These are phyloP conservation scores for Ophiostoma pallidulum DNA, from an alignment of 2,329 filamentous ascomycete species.

Conservation along the genomic window DNA sequence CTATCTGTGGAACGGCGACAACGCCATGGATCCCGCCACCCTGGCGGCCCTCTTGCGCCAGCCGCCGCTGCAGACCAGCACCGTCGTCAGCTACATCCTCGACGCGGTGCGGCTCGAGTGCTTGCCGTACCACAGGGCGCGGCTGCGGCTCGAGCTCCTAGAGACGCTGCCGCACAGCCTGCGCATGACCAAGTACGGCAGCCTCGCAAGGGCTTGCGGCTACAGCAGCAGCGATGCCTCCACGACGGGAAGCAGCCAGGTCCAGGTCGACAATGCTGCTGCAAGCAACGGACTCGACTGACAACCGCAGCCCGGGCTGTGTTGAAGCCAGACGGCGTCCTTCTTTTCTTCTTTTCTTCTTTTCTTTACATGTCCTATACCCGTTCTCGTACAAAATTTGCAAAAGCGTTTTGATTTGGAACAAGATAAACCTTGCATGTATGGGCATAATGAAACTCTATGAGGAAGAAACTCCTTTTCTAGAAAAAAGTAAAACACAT, in stretches of 20 bases:
- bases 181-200: conserved; percentile 20
- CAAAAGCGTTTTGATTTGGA: no score
- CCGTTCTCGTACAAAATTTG: no score
- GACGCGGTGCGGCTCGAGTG: conserved; percentile 42
- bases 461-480: neutral
- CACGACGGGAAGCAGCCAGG: no score
- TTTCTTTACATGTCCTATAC: no score
- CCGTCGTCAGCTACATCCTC: conserved; percentile 51
- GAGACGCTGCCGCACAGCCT: conserved; percentile 21
- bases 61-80: conserved; percentile 47
- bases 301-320: neutral
- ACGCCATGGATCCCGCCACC: conserved; percentile 35
- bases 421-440: no score
- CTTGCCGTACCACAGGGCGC: conserved; percentile 38
- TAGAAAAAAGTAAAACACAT: no score
- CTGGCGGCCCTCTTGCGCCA: conserved; percentile 49
- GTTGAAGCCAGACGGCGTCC: neutral
- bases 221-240: no score
- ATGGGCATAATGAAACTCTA: no score
- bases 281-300: no score
- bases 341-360: neutral
- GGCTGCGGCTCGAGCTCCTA: conserved; percentile 38
- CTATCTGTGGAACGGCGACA: conserved; percentile 51
- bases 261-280: no score
- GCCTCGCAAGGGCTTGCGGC: conserved; percentile 20